Conservation (phyloP, 2,329 filamentous ascomycete genomes). For the Thielaviopsis euricoi region DNA sequence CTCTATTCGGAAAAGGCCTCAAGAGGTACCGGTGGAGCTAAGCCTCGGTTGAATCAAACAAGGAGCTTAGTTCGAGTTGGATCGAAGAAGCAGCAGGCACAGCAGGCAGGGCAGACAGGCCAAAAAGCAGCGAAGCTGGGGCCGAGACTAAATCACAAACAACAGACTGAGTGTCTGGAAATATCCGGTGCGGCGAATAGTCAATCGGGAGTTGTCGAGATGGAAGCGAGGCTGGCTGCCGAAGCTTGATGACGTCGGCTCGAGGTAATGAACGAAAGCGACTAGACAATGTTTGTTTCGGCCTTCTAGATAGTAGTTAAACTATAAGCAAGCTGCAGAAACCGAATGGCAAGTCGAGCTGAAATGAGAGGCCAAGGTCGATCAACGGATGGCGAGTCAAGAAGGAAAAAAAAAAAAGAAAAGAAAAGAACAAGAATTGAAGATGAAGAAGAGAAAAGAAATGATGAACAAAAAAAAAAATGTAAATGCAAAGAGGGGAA, state of each 20-base stretch:
- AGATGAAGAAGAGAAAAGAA: background rate
- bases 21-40: background rate
- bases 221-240: background rate
- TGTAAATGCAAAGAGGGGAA: background rate
- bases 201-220: background rate
- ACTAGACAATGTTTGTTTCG: background rate
- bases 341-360: background rate
- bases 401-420: background rate
- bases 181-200: background rate
- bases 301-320: no score
- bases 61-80: background rate
- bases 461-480: constrained; percentile 5
- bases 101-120: no score
- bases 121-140: background rate
- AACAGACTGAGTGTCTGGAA: background rate
- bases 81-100: background rate
- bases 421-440: background rate
- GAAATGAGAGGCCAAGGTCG: background rate
- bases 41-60: background rate
- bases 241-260: background rate
- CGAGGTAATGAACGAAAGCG: background rate
- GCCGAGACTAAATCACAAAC: background rate
- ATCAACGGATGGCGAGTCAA: constrained; percentile 4
- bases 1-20: background rate
- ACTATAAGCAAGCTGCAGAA: no score